phyloP scores from a whole-genome alignment of 2,329 filamentous ascomycete species.

The Fusarium equiseti region DNA sequence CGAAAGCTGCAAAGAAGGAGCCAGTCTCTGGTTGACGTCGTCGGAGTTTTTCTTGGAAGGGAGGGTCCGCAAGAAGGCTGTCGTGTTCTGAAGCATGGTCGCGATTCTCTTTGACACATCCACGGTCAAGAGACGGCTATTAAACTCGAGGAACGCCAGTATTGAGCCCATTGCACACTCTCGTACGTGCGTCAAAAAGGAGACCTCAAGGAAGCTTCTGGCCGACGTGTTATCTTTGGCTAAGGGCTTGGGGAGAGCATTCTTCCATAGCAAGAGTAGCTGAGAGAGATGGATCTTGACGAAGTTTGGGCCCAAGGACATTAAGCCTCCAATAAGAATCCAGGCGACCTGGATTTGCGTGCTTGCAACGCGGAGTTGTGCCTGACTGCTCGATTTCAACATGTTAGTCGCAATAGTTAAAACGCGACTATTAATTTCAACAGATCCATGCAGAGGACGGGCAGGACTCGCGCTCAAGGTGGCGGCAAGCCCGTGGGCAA shows the following conservation, averaged over 20 bases:
- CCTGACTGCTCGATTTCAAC: conserved; percentile 91
- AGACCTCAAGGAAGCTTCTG: conserved; percentile 86
- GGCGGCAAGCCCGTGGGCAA: conserved; percentile 90
- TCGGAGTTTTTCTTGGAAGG: conserved; percentile 87
- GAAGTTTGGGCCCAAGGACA: conserved; percentile 97
- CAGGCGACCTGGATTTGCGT: conserved; percentile 98
- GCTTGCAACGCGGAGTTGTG: conserved; percentile 88
- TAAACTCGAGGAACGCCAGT: conserved; percentile 92
- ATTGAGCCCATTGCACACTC: conserved; percentile 95
- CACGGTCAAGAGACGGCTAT: conserved; percentile 88
- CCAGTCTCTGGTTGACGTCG: conserved; percentile 85
- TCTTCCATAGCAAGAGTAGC: conserved; percentile 94
- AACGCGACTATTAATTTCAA: conserved; percentile 93
- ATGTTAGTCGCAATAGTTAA: conserved; percentile 91
- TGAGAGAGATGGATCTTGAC: conserved; percentile 98
- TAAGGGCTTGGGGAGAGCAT: conserved; percentile 93
- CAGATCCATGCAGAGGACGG: conserved; percentile 91
- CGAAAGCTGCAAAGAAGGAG: conserved; percentile 86
- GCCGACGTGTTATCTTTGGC: conserved; percentile 90
- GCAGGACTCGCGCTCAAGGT: conserved; percentile 89
- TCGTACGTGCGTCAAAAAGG: conserved; percentile 92
- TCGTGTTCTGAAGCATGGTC: conserved; percentile 94
- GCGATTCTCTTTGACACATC: conserved; percentile 95
- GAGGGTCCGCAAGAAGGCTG: conserved; percentile 86
- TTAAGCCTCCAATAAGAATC: conserved; percentile 95